These are phyloP conservation scores for Thelonectria discophora DNA, from an alignment of 2,329 filamentous ascomycete species.

Conservation along the genomic window DNA sequence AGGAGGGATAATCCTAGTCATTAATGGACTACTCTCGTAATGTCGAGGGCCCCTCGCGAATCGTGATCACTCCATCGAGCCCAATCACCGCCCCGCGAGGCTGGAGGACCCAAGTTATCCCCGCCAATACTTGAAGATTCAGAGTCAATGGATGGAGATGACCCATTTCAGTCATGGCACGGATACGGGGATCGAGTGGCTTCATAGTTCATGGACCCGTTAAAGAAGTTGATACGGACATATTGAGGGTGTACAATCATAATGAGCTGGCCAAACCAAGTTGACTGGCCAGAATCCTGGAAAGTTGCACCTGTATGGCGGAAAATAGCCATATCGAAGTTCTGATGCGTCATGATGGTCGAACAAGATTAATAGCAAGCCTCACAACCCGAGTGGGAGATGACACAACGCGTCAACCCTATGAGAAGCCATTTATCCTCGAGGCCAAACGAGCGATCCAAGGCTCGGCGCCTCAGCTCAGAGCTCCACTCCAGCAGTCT, in stretches of 20 bases:
- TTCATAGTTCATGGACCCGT: too few relatives aligned
- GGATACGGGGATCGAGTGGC: too few relatives aligned
- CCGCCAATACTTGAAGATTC: too few relatives aligned
- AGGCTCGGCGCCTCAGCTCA: neutral
- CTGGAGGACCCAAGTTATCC: too few relatives aligned
- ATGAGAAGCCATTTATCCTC: neutral
- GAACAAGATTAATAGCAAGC: neutral
- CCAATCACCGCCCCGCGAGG: neutral
- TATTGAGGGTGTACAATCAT: too few relatives aligned
- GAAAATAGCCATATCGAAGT: too few relatives aligned
- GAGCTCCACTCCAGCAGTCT: neutral
- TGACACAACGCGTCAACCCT: neutral
- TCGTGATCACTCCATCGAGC: neutral
- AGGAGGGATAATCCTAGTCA: neutral
- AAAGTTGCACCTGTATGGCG: too few relatives aligned
- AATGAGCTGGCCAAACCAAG: too few relatives aligned
- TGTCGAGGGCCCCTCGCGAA: neutral
- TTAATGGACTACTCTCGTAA: neutral
- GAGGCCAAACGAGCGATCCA: neutral
- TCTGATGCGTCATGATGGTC: neutral
- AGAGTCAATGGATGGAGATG: too few relatives aligned
- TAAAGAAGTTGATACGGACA: too few relatives aligned
- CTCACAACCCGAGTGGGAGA: neutral
- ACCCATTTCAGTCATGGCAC: too few relatives aligned
- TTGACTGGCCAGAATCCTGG: too few relatives aligned